Evolutionary conservation across 305 asterid genomes (phyloP).

Genomic region (Fraxinus velutina): DNA sequence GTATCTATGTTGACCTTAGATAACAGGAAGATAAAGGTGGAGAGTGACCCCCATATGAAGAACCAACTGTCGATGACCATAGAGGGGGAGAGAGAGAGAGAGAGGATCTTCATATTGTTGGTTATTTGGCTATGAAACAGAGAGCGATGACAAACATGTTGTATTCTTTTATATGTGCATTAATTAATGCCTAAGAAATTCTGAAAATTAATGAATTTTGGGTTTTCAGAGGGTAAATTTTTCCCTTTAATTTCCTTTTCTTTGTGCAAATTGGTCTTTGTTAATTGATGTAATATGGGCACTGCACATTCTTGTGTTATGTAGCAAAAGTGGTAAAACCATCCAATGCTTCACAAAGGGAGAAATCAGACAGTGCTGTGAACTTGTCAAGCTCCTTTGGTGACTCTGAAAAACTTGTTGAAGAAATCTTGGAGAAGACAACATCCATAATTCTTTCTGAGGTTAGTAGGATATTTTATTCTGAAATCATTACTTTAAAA

Average conservation of each 20-base stretch:
- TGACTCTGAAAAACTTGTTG: constrained; percentile 70
- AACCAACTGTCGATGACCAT: background rate
- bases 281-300: background rate
- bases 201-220: background rate
- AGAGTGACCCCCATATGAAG: background rate
- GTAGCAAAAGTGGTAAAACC: constrained; percentile 46
- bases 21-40: background rate
- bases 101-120: background rate
- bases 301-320: constrained; percentile 13
- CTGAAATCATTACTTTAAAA: background rate
- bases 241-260: background rate
- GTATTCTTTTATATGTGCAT: background rate
- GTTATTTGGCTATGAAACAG: background rate
- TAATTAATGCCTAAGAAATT: background rate
- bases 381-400: constrained; percentile 35
- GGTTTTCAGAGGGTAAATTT: background rate
- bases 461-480: constrained; percentile 38
- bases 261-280: background rate
- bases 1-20: background rate
- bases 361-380: constrained; percentile 34
- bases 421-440: constrained; percentile 64
- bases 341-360: constrained; percentile 43
- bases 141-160: background rate
- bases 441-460: constrained; percentile 52
- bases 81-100: background rate